These are phyloP conservation scores for Fusarium penzigii DNA, from an alignment of 2,329 filamentous ascomycete genomes.

Conservation along the genomic window DNA sequence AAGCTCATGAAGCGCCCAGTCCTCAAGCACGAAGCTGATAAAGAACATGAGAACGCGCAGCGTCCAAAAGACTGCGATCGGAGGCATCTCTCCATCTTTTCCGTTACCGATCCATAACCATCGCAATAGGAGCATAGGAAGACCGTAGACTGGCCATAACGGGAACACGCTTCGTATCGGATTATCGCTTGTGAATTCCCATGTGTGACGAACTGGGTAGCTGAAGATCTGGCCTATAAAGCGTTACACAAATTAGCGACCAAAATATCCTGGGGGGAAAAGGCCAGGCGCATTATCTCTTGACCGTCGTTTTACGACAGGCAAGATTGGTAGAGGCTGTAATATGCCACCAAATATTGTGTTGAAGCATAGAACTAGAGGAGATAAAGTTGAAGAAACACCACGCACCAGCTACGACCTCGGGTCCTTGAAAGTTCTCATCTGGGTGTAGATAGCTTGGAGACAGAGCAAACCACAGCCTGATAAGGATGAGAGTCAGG, in stretches of 20 bases:
- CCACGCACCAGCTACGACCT: conserved; percentile 87
- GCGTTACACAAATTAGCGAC: conserved; percentile 11
- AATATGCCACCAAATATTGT: neutral
- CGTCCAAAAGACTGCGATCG: conserved; percentile 87
- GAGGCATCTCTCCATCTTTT: conserved; percentile 72
- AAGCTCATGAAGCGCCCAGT: conserved; percentile 95
- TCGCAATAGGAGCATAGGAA: conserved; percentile 88
- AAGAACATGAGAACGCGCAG: conserved; percentile 89
- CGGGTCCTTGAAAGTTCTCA: conserved; percentile 98
- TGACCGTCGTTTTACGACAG: neutral
- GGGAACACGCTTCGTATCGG: conserved; percentile 97
- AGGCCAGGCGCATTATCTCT: neutral
- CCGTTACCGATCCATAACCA: conserved; percentile 91
- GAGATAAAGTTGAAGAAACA: conserved; percentile 2
- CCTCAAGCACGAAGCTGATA: conserved; percentile 92
- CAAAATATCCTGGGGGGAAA: neutral
- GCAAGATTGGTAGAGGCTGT: neutral
- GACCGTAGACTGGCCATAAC: conserved; percentile 90
- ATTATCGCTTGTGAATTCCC: conserved; percentile 89
- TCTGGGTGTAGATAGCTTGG: conserved; percentile 98
- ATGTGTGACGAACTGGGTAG: conserved; percentile 86
- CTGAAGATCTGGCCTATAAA: conserved; percentile 81
- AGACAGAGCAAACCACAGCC: conserved; percentile 90
- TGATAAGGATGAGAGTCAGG: conserved; percentile 78
- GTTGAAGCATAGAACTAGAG: neutral